phyloP scores from a whole-genome alignment of 371 early-diverging fungal species.

The Rhizomucor miehei region DNA sequence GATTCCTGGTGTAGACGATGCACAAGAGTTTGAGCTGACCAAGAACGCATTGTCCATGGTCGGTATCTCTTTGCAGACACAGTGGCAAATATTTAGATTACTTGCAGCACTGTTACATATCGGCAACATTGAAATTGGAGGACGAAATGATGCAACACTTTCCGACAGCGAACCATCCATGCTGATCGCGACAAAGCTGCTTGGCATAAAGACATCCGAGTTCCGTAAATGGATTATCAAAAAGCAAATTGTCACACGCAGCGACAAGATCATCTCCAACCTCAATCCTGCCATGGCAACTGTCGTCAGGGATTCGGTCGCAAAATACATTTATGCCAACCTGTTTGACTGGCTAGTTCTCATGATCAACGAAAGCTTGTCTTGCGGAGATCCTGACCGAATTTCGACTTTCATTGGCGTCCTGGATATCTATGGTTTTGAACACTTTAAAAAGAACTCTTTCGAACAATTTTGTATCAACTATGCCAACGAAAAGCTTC shows the following conservation, averaged over 20 bases:
- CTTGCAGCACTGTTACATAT: conserved; percentile 90
- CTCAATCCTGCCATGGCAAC: conserved; percentile 73
- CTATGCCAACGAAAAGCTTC: conserved; percentile 97
- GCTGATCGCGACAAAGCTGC: conserved; percentile 59
- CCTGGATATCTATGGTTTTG: conserved; percentile 96
- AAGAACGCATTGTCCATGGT: conserved; percentile 82
- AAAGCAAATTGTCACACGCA: conserved; percentile 83
- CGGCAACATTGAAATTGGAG: conserved; percentile 88
- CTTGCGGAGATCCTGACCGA: conserved; percentile 50
- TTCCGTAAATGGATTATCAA: conserved; percentile 90
- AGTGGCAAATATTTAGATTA: conserved; percentile 88
- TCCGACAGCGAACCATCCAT: conserved; percentile 74
- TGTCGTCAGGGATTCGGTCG: conserved; percentile 89
- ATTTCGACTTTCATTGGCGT: conserved; percentile 87
- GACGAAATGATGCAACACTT: conserved; percentile 63
- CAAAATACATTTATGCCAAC: conserved; percentile 91
- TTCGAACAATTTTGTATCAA: conserved; percentile 99
- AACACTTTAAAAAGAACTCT: conserved; percentile 96
- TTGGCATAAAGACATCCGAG: conserved; percentile 70
- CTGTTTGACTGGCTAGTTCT: conserved; percentile 94
- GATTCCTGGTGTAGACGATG: conserved; percentile 89
- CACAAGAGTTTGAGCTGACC: conserved; percentile 85
- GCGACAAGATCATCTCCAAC: conserved; percentile 82
- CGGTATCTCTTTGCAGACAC: conserved; percentile 80
- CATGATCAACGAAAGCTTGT: conserved; percentile 78